Evolutionary conservation across 2,329 filamentous ascomycete genomes (phyloP).

Genomic region (Raffaelea deltoideospora): DNA sequence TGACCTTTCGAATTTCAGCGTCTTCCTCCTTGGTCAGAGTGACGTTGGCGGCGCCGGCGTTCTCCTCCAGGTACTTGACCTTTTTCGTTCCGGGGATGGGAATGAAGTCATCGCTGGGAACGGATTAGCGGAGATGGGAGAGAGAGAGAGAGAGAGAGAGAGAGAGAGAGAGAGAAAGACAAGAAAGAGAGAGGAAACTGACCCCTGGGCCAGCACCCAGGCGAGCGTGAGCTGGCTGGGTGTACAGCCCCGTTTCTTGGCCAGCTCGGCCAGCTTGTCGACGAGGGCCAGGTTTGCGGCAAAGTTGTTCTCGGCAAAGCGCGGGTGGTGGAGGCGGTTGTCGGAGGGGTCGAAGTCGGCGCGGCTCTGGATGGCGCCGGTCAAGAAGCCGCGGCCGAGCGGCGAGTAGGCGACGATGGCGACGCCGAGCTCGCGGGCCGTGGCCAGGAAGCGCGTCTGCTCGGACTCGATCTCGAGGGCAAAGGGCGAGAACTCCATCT

Average conservation of each 20-base stretch:
- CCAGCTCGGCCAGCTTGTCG: constrained; percentile 30
- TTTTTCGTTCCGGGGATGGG: constrained; percentile 38
- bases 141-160: neutral
- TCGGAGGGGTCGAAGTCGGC: constrained; percentile 20
- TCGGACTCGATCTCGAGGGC: constrained; percentile 27
- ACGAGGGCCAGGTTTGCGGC: constrained; percentile 38
- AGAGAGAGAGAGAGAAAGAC: neutral
- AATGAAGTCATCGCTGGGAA: constrained; percentile 31
- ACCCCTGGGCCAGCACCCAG: constrained; percentile 44
- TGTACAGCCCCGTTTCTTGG: constrained; percentile 37
- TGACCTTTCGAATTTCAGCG: constrained; percentile 15
- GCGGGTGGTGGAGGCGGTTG: constrained; percentile 27
- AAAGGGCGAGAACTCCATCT: constrained; percentile 36
- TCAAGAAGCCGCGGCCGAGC: constrained; percentile 42
- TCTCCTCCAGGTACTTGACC: constrained; percentile 30
- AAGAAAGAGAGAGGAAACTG: neutral
- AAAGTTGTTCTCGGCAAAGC: constrained; percentile 37
- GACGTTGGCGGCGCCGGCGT: constrained; percentile 19
- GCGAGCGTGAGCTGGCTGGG: constrained; percentile 43
- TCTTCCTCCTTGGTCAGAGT: constrained; percentile 19
- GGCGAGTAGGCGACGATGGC: constrained; percentile 43
- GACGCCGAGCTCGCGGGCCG: constrained; percentile 30
- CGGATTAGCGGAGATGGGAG: neutral
- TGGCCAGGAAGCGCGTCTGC: constrained; percentile 15
- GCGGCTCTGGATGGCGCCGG: constrained; percentile 28